Percentiles rank a stretch among this genome's conserved stretches.
Evolutionary conservation across 179 eudicot species (phyloP).

Genomic region (Actinidia chinensis): DNA sequence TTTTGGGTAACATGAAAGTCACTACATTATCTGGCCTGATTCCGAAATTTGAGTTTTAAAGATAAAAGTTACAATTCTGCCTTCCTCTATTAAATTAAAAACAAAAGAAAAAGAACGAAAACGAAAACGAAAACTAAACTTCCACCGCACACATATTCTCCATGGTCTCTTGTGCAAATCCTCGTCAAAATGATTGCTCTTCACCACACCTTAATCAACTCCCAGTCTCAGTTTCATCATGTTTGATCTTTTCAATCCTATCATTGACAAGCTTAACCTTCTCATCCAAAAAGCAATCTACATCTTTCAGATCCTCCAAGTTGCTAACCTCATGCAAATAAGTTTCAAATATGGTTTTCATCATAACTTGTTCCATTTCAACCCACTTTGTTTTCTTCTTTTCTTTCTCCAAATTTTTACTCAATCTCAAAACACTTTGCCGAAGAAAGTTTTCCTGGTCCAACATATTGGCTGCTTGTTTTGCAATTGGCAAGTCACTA

Average conservation of each 20-base stretch:
- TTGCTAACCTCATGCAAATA: not conserved
- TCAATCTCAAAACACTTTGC: not conserved
- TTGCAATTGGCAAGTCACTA: not conserved
- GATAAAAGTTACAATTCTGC: no score
- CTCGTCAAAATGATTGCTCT: no score
- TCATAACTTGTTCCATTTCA: not conserved
- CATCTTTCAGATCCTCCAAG: constrained; percentile 9
- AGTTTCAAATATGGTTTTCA: not conserved
- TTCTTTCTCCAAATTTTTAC: constrained; percentile 1
- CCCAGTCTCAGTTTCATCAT: not conserved
- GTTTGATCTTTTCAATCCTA: not conserved
- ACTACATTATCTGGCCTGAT: no score
- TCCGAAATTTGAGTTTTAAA: no score
- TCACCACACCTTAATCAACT: not conserved
- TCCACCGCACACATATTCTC: no score
- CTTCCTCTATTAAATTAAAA: no score
- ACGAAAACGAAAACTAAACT: no score
- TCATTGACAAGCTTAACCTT: not conserved
- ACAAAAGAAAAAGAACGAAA: no score
- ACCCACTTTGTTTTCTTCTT: not conserved
- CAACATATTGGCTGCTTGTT: not conserved
- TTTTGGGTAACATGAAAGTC: no score
- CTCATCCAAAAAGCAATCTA: not conserved
- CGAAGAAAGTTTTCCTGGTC: constrained; percentile 6
- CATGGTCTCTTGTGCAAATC: no score